Conservation (phyloP, 352 stramenopile genomes). For the Globisporangium alternatum region DNA sequence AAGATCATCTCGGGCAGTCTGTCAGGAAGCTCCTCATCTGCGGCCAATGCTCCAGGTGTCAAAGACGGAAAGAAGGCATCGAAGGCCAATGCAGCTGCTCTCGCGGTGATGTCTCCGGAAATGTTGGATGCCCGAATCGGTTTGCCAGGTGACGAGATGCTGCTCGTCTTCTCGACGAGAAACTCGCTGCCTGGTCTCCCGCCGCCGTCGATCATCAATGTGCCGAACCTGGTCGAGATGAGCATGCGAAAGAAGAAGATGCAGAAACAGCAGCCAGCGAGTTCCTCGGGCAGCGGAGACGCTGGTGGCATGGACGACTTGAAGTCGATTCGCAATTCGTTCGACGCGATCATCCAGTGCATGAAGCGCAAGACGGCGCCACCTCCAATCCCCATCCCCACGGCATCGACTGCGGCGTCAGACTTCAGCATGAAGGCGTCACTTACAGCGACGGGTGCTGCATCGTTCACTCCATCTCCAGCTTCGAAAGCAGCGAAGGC, state of each 20-base stretch:
- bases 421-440: constrained; percentile 19
- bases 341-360: constrained; percentile 82
- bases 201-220: constrained; percentile 54
- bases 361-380: constrained; percentile 82
- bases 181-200: constrained; percentile 63
- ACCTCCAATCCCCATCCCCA: constrained; percentile 66
- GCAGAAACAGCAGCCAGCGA: constrained; percentile 24
- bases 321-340: constrained; percentile 76
- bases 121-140: constrained; percentile 63
- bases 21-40: constrained; percentile 8
- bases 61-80: constrained; percentile 44
- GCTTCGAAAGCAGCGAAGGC: constrained; percentile 13
- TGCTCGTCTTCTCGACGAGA: constrained; percentile 48
- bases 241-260: constrained; percentile 50
- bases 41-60: constrained; percentile 5
- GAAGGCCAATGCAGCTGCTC: constrained; percentile 40
- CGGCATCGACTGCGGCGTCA: constrained; percentile 11
- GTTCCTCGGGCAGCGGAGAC: constrained; percentile 19
- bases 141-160: constrained; percentile 44
- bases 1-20: constrained; percentile 75
- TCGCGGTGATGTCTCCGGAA: constrained; percentile 38
- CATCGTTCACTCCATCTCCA: constrained; percentile 16
- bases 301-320: constrained; percentile 52
- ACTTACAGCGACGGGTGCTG: constrained; percentile 10
- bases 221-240: constrained; percentile 50